These are phyloP conservation scores for Apiotrichum brassicae DNA, from an alignment of 1,284 basidiomycete genomes.

Conservation along the genomic window DNA sequence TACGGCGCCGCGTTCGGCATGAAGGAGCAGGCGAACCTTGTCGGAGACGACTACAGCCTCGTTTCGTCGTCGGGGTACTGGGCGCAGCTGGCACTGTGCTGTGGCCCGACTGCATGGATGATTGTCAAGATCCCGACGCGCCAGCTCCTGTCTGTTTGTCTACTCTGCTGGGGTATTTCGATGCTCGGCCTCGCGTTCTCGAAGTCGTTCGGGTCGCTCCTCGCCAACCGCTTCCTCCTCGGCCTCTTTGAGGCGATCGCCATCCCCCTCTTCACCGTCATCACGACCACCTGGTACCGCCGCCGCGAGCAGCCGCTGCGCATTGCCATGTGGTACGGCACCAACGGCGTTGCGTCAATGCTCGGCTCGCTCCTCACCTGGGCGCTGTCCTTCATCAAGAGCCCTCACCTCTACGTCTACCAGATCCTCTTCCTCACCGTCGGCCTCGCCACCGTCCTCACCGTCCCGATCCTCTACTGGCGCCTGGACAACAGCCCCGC, in stretches of 20 bases:
- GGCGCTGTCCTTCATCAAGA: conserved; percentile 24
- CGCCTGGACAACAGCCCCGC: conserved; percentile 37
- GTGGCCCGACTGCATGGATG: conserved; percentile 37
- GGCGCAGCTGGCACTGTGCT: conserved; percentile 23
- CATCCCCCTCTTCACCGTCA: conserved; percentile 45
- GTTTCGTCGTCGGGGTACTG: conserved; percentile 20
- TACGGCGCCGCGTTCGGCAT: conserved; percentile 23
- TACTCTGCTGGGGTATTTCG: conserved; percentile 35
- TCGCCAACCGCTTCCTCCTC: conserved; percentile 41
- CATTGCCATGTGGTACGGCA: conserved; percentile 32
- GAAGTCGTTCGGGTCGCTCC: conserved; percentile 24
- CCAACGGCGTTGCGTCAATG: conserved; percentile 19
- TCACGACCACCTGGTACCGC: conserved; percentile 47
- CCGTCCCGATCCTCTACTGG: conserved; percentile 33
- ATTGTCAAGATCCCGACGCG: conserved; percentile 39
- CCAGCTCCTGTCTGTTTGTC: conserved; percentile 35
- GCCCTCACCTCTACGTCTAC: conserved; percentile 22
- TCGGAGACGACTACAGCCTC: conserved; percentile 30
- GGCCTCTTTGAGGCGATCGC: conserved; percentile 45
- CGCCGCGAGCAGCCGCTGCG: conserved; percentile 43
- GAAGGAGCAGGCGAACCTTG: conserved; percentile 24
- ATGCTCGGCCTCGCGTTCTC: conserved; percentile 22
- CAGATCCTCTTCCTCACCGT: conserved; percentile 43
- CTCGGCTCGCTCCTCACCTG: conserved; percentile 31
- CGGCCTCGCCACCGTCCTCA: conserved; percentile 42